These are phyloP conservation scores for Tolypocladium inflatum DNA, from an alignment of 2,329 filamentous ascomycete genomes.

Conservation along the genomic window DNA sequence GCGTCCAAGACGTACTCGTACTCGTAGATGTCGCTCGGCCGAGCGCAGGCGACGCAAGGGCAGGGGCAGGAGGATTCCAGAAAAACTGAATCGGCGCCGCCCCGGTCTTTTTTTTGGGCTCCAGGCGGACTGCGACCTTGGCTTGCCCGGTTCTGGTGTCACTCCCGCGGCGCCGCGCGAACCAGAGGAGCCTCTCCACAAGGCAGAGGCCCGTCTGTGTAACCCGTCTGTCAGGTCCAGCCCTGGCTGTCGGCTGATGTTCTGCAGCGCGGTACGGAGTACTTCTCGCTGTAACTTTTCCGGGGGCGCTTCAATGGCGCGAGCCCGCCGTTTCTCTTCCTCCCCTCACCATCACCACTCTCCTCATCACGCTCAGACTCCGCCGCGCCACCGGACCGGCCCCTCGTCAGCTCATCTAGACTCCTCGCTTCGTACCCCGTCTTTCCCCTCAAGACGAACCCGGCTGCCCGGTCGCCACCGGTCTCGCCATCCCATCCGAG, in stretches of 20 bases:
- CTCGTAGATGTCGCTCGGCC: no score
- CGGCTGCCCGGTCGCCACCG: not conserved
- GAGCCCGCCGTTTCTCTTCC: not conserved
- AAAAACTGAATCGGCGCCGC: not conserved
- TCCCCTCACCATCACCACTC: not conserved
- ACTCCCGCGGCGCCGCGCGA: not conserved
- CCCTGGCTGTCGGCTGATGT: not conserved
- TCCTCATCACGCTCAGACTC: not conserved
- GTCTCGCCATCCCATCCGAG: not conserved
- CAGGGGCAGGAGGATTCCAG: not conserved
- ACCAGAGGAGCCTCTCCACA: not conserved
- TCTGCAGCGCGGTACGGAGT: not conserved
- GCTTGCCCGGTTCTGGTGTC: not conserved
- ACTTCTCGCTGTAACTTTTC: not conserved
- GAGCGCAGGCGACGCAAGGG: not conserved
- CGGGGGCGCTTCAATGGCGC: not conserved
- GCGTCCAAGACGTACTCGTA: no score
- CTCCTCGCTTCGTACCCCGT: not conserved
- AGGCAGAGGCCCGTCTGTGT: not conserved
- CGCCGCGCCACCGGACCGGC: not conserved
- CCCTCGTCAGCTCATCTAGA: not conserved
- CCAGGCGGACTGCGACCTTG: not conserved
- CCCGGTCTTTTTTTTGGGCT: not conserved
- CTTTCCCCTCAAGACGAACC: not conserved
- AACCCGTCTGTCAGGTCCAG: not conserved